phyloP scores from a whole-genome alignment of 2,329 filamentous ascomycete species.

The Pseudocercospora pini-densiflorae region DNA sequence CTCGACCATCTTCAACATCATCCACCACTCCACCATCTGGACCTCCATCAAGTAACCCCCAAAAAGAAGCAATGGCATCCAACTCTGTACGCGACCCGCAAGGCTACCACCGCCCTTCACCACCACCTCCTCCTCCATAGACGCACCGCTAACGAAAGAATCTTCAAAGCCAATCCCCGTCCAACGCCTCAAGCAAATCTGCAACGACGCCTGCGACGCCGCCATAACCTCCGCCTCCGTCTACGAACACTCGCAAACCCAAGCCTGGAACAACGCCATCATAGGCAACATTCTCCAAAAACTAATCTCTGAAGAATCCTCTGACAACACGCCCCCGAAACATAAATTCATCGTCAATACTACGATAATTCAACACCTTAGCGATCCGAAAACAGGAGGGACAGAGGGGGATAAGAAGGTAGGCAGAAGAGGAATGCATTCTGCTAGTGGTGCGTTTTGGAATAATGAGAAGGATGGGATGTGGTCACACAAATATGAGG shows the following conservation, averaged over 20 bases:
- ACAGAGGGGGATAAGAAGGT: constrained; percentile 68
- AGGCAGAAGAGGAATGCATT: constrained; percentile 88
- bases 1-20: not conserved
- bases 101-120: not conserved
- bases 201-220: constrained; percentile 80
- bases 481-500: constrained; percentile 86
- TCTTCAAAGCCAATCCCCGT: constrained; percentile 69
- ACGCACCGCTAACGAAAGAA: not conserved
- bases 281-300: constrained; percentile 81
- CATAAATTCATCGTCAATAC: constrained; percentile 98
- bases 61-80: constrained; percentile 20
- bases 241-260: constrained; percentile 87
- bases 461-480: constrained; percentile 89
- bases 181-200: constrained; percentile 81
- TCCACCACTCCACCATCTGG: not conserved
- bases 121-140: not conserved
- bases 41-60: not conserved
- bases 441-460: constrained; percentile 84
- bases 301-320: constrained; percentile 67
- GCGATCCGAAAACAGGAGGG: constrained; percentile 66
- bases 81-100: constrained; percentile 21
- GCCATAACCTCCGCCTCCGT: constrained; percentile 74
- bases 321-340: constrained; percentile 50
- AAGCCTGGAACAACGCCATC: constrained; percentile 88
- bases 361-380: constrained; percentile 95